phyloP scores from a whole-genome alignment of 768 basidiomycete species.

The Royoungia palumana region DNA sequence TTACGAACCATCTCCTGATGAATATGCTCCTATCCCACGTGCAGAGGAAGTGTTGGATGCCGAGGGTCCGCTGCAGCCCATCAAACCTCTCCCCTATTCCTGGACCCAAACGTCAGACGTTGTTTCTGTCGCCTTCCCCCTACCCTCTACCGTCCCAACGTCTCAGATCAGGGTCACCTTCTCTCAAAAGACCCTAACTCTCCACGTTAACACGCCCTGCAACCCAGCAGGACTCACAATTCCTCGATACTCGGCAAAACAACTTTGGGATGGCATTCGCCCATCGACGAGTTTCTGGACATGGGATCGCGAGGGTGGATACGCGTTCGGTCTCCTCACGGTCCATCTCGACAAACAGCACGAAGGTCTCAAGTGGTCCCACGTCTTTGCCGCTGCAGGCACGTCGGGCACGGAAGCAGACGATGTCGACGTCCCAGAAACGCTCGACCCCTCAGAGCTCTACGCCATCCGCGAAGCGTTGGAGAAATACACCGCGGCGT shows the following conservation, averaged over 20 bases:
- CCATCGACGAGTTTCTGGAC: slow-evolving; percentile 88
- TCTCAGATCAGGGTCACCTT: slow-evolving; percentile 66
- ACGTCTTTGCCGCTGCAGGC: slow-evolving; percentile 66
- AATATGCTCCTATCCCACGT: slow-evolving; percentile 68
- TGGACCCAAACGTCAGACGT: slow-evolving; percentile 90
- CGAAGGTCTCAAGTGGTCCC: slow-evolving; percentile 81
- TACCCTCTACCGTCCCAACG: slow-evolving; percentile 68
- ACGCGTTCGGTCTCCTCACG: slow-evolving; percentile 66
- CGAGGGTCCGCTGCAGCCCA: slow-evolving; percentile 27
- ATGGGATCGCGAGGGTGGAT: slow-evolving; percentile 77
- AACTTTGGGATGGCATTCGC: slow-evolving; percentile 78
- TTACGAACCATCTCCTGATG: slow-evolving; percentile 62
- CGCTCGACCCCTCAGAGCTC: slow-evolving; percentile 81
- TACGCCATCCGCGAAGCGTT: slow-evolving; percentile 74
- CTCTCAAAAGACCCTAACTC: slow-evolving; percentile 58
- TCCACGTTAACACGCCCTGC: slow-evolving; percentile 50
- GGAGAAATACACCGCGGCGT: slow-evolving; percentile 77
- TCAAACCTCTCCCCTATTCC: slow-evolving; percentile 77
- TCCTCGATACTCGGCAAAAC: slow-evolving; percentile 59
- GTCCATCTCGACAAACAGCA: slow-evolving; percentile 86
- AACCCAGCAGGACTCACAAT: slow-evolving; percentile 33
- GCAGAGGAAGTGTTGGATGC: slow-evolving; percentile 53
- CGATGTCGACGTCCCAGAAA: slow-evolving; percentile 78
- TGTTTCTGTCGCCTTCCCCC: slow-evolving; percentile 77
- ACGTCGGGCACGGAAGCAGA: slow-evolving; percentile 33